Evolutionary conservation across 441 rosid genomes (phyloP).

Genomic region (Adansonia rubrostipa): DNA sequence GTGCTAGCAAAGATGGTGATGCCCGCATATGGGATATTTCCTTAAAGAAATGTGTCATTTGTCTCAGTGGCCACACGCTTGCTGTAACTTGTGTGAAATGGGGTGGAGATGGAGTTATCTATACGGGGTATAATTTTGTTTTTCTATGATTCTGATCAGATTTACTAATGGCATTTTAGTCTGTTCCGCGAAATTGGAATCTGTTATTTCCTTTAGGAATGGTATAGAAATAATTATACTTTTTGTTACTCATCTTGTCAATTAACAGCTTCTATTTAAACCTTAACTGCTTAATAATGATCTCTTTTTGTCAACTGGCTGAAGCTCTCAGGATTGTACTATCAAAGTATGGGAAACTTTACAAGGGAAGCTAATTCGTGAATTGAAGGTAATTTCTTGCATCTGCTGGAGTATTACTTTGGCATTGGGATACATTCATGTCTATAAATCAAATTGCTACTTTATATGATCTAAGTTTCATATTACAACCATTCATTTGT

Average conservation of each 20-base stretch:
- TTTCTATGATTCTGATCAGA: constrained; percentile 13
- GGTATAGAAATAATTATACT: neutral
- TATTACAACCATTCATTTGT: neutral
- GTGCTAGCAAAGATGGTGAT: constrained; percentile 99
- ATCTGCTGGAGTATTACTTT: constrained; percentile 6
- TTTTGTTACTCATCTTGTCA: neutral
- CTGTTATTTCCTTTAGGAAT: neutral
- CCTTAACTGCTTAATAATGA: neutral
- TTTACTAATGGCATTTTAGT: neutral
- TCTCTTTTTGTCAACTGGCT: constrained; percentile 12
- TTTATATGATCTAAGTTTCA: neutral
- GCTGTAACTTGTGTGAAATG: constrained; percentile 99
- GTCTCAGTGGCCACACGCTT: constrained; percentile 89
- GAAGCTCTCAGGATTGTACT: constrained; percentile 94
- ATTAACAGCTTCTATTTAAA: neutral
- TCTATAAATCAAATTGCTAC: neutral
- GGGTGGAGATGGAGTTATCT: constrained; percentile 96
- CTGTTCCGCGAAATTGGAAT: constrained; percentile 4
- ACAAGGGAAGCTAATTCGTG: constrained; percentile 97
- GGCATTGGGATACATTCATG: neutral
- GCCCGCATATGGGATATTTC: constrained; percentile 95
- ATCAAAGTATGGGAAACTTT: constrained; percentile 98
- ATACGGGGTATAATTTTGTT: constrained; percentile 72
- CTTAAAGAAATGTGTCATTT: constrained; percentile 66
- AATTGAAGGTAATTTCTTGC: constrained; percentile 67